A percentile compares a stretch with the other conserved stretches of the same genome.
Conservation (phyloP, 2,329 filamentous ascomycete species). For the Shiraia sp. region DNA sequence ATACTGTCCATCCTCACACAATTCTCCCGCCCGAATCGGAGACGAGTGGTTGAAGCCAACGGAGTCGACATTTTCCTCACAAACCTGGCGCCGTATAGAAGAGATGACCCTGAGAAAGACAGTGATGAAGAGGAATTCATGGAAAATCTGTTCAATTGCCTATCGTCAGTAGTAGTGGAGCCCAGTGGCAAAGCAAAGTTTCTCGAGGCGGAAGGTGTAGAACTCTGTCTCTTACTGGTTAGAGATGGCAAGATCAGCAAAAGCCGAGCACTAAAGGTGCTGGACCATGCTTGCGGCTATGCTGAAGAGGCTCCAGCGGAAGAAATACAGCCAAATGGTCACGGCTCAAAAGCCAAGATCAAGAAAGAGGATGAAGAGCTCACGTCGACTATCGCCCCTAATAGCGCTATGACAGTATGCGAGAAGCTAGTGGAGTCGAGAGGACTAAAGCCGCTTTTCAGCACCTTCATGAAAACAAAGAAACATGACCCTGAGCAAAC, state of each 20-base stretch:
- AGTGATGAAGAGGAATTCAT: slow-evolving; percentile 93
- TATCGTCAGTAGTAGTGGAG: slow-evolving; percentile 81
- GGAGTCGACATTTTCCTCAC: slow-evolving; percentile 81
- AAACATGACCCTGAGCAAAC: slow-evolving; percentile 68
- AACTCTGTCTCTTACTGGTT: slow-evolving; percentile 89
- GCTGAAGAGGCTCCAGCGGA: slow-evolving; percentile 28
- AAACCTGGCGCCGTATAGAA: slow-evolving; percentile 81
- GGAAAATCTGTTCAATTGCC: slow-evolving; percentile 86
- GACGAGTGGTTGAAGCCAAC: slow-evolving; percentile 65
- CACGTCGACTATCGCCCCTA: too few species aligned
- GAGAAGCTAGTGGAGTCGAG: slow-evolving; percentile 78
- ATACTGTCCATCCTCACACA: slow-evolving; percentile 88
- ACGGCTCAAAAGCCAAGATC: slow-evolving; percentile 19
- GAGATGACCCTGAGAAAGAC: slow-evolving; percentile 81
- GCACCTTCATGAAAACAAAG: slow-evolving; percentile 86
- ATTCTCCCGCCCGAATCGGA: slow-evolving; percentile 68
- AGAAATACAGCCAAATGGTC: slow-evolving; percentile 19
- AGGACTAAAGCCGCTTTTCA: slow-evolving; percentile 83
- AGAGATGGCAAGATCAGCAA: slow-evolving; percentile 86
- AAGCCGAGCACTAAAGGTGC: slow-evolving; percentile 72
- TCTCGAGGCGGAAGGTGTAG: slow-evolving; percentile 86
- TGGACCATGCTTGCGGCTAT: slow-evolving; percentile 79
- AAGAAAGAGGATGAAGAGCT: slow-evolving; percentile 4
- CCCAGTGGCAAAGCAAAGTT: slow-evolving; percentile 77
- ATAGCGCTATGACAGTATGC: slow-evolving; percentile 65